phyloP scores from a whole-genome alignment of 2,329 filamentous ascomycete genomes.

The Aaosphaeria pasadenensis region DNA sequence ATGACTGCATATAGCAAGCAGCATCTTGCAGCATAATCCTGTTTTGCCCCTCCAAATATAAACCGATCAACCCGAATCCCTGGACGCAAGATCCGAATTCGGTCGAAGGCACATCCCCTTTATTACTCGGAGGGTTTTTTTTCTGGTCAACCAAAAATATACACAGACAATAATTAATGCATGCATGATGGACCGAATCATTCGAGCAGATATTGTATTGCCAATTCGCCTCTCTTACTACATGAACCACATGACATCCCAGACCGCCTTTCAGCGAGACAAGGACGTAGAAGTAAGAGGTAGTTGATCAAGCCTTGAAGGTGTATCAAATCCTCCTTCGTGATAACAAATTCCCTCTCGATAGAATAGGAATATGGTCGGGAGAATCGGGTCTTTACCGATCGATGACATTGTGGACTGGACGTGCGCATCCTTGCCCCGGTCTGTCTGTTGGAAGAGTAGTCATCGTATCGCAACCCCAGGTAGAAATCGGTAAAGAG shows the following conservation, averaged over 20 bases:
- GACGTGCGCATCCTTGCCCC: no score
- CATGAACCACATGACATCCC: background rate
- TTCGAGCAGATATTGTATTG: background rate
- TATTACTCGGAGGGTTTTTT: background rate
- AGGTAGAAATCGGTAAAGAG: no score
- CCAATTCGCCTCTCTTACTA: background rate
- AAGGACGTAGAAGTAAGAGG: no score
- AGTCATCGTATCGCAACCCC: no score
- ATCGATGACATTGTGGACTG: no score
- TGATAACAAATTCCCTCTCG: no score
- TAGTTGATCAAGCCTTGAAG: no score
- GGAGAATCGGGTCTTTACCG: no score
- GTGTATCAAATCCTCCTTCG: no score
- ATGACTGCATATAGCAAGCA: background rate
- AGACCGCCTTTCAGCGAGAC: no score
- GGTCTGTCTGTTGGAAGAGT: no score
- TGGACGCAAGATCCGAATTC: background rate
- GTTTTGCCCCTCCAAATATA: conserved; percentile 4
- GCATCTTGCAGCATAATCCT: background rate
- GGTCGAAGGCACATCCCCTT: background rate
- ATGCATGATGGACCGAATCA: background rate
- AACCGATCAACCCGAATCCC: conserved; percentile 3
- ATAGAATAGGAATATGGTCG: no score
- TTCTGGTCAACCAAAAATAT: background rate
- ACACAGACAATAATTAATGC: background rate